Evolutionary conservation across 495 filamentous ascomycete genomes (phyloP).

Genomic region (Penicillium simplicissimum): DNA sequence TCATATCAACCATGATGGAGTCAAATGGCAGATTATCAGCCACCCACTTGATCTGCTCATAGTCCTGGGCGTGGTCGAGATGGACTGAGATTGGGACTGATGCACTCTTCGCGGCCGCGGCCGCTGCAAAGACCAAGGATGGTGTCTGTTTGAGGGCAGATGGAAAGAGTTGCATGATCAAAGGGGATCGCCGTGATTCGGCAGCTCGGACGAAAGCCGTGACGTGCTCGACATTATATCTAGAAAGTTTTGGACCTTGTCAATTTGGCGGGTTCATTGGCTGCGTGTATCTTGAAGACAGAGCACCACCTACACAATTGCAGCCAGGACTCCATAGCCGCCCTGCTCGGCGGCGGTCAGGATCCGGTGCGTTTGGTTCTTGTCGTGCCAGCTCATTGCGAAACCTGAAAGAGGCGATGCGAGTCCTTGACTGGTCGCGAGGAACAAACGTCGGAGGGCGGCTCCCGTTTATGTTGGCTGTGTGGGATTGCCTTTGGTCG

Average conservation of each 20-base stretch:
- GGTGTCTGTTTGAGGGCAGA: conserved; percentile 65
- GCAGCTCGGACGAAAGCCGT: conserved; percentile 68
- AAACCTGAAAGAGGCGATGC: background rate
- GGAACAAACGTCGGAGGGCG: background rate
- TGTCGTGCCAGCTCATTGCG: conserved; percentile 19
- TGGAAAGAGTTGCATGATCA: conserved; percentile 75
- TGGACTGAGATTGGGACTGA: conserved; percentile 66
- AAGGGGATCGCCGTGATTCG: conserved; percentile 62
- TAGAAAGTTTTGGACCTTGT: background rate
- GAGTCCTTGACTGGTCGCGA: background rate
- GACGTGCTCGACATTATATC: conserved; percentile 75
- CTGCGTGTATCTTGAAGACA: too few species aligned
- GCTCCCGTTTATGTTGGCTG: background rate
- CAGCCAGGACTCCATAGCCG: conserved; percentile 64
- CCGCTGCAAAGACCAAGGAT: conserved; percentile 55
- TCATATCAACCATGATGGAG: conserved; percentile 73
- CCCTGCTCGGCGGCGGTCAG: conserved; percentile 60
- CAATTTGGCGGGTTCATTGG: background rate
- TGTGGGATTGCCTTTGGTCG: background rate
- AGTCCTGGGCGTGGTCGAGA: conserved; percentile 65
- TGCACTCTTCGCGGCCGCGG: conserved; percentile 57
- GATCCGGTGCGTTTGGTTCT: conserved; percentile 62
- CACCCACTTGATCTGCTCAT: conserved; percentile 58
- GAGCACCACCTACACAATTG: conserved; percentile 42
- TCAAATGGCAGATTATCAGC: conserved; percentile 62